These are phyloP conservation scores for Globisporangium spiculum DNA, from an alignment of 352 stramenopile genomes.

Conservation along the genomic window DNA sequence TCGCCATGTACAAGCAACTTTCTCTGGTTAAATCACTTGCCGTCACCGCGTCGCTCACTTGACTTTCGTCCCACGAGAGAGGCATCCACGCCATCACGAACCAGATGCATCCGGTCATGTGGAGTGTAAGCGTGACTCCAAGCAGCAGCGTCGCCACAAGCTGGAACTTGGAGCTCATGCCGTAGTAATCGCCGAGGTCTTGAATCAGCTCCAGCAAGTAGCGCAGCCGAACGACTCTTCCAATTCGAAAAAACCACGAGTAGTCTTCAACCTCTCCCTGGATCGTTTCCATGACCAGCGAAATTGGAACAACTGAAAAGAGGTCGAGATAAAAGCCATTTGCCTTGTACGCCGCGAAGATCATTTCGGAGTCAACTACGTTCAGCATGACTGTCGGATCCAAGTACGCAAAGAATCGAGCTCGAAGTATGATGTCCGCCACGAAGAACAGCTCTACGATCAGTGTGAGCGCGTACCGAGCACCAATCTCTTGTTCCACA, in stretches of 20 bases:
- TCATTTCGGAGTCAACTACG: constrained; percentile 49
- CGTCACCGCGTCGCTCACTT: not conserved
- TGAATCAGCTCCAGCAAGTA: constrained; percentile 37
- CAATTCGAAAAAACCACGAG: constrained; percentile 38
- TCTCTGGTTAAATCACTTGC: constrained; percentile 19
- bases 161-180: constrained; percentile 60
- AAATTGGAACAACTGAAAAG: constrained; percentile 42
- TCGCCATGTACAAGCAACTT: constrained; percentile 52
- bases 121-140: constrained; percentile 48
- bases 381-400: constrained; percentile 59
- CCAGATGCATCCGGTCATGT: constrained; percentile 66
- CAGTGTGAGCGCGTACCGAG: constrained; percentile 34
- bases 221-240: constrained; percentile 51
- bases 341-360: constrained; percentile 56
- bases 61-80: constrained; percentile 12
- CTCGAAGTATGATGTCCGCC: constrained; percentile 42
- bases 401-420: constrained; percentile 51
- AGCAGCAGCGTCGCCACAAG: constrained; percentile 47
- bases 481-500: constrained; percentile 27
- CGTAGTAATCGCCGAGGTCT: constrained; percentile 53
- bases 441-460: constrained; percentile 55
- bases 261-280: constrained; percentile 26
- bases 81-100: constrained; percentile 64
- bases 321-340: constrained; percentile 59
- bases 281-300: constrained; percentile 43